Percentiles rank a stretch among this genome's conserved stretches.
phyloP scores from a whole-genome alignment of 768 basidiomycete species.

The Mycena crocata region DNA sequence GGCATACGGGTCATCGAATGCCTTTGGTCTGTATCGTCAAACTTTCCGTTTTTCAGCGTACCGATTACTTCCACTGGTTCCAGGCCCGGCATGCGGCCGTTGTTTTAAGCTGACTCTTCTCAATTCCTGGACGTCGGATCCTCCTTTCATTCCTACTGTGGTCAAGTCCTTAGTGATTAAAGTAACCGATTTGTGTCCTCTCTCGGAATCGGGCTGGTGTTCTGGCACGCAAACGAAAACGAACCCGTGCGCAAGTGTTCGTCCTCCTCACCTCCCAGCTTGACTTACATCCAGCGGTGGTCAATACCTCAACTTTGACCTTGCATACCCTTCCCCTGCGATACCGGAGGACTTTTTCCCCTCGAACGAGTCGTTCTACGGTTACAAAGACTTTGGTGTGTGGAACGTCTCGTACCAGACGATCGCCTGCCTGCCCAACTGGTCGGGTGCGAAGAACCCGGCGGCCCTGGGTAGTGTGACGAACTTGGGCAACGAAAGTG shows the following conservation, averaged over 20 bases:
- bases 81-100: constrained; percentile 78
- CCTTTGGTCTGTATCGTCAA: constrained; percentile 57
- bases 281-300: constrained; percentile 61
- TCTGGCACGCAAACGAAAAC: constrained; percentile 69
- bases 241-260: constrained; percentile 60
- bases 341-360: constrained; percentile 83
- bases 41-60: too few relatives aligned
- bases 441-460: constrained; percentile 70
- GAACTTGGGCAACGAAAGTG: constrained; percentile 62
- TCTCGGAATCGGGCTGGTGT: constrained; percentile 74
- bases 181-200: constrained; percentile 84
- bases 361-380: constrained; percentile 74
- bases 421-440: constrained; percentile 70
- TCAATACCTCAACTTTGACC: constrained; percentile 82
- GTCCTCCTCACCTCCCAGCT: background rate
- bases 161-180: constrained; percentile 78
- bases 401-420: constrained; percentile 84
- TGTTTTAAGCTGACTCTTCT: constrained; percentile 85
- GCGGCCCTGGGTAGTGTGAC: constrained; percentile 77
- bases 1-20: constrained; percentile 81
- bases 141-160: constrained; percentile 74
- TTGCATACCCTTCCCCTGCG: constrained; percentile 78
- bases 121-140: constrained; percentile 72
- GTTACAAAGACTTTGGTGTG: constrained; percentile 82
- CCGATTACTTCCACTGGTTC: constrained; percentile 9